phyloP scores from a whole-genome alignment of 306 rosid species.

The Cicer chorassanicum region DNA sequence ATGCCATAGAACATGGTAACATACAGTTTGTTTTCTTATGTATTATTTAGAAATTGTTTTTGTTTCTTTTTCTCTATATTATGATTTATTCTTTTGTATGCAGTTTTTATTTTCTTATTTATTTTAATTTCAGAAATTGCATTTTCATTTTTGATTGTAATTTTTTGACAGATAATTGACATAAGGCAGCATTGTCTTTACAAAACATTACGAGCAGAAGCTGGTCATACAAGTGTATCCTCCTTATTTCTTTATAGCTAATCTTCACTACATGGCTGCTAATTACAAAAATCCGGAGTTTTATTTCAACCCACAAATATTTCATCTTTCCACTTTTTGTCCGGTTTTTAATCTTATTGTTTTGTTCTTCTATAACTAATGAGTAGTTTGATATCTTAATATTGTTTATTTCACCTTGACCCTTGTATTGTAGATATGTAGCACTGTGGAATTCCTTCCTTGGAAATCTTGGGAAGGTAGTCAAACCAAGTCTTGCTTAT shows the following conservation, averaged over 20 bases:
- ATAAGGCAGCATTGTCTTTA: constrained; percentile 73
- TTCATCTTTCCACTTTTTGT: neutral
- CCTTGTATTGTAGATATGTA: constrained; percentile 72
- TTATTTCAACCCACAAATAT: constrained; percentile 25
- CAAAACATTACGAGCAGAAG: constrained; percentile 84
- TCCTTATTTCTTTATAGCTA: constrained; percentile 53
- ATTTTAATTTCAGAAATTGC: constrained; percentile 29
- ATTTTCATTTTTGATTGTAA: constrained; percentile 42
- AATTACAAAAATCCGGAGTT: constrained; percentile 25
- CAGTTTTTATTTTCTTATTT: constrained; percentile 14
- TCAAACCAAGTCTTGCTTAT: constrained; percentile 32
- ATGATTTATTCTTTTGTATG: constrained; percentile 12
- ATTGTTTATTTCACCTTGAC: constrained; percentile 59
- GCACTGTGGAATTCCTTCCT: constrained; percentile 91
- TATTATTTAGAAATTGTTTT: constrained; percentile 13
- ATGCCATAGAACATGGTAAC: constrained; percentile 32
- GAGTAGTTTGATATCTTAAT: constrained; percentile 31
- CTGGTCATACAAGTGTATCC: constrained; percentile 96
- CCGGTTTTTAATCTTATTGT: constrained; percentile 4
- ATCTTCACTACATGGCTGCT: constrained; percentile 31
- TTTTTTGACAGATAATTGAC: constrained; percentile 84
- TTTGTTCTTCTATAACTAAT: constrained; percentile 20
- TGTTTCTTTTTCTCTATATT: neutral
- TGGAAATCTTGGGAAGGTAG: constrained; percentile 99
- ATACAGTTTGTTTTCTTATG: neutral